Evolutionary conservation across 2,329 filamentous ascomycete genomes (phyloP).

Genomic region (Penicillium sclerotiorum): DNA sequence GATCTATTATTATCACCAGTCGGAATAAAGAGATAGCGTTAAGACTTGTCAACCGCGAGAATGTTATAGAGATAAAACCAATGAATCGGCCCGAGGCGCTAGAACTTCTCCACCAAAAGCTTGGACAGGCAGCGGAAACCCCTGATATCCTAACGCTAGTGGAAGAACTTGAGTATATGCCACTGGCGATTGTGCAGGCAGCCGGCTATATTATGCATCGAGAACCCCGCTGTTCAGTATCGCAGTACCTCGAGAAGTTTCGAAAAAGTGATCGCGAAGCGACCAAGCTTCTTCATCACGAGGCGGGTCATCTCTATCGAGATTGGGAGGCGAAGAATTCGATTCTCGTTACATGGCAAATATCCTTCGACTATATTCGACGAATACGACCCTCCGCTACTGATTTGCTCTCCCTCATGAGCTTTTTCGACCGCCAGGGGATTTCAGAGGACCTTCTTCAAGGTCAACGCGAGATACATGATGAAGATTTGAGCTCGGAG

Average conservation of each 20-base stretch:
- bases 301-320: slow-evolving; percentile 26
- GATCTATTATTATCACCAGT: slow-evolving; percentile 20
- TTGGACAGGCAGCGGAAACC: slow-evolving; percentile 12
- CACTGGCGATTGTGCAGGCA: slow-evolving; percentile 35
- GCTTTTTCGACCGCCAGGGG: slow-evolving; percentile 32
- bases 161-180: slow-evolving; percentile 29
- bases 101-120: slow-evolving; percentile 34
- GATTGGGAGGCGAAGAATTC: slow-evolving; percentile 20
- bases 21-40: slow-evolving; percentile 13
- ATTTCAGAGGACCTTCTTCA: slow-evolving; percentile 26
- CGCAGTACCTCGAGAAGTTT: slow-evolving; percentile 31
- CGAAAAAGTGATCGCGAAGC: slow-evolving; percentile 33
- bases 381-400: background rate
- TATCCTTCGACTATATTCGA: slow-evolving; percentile 1
- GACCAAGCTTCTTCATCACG: slow-evolving; percentile 29
- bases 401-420: slow-evolving; percentile 23
- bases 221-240: slow-evolving; percentile 6
- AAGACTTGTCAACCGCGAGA: slow-evolving; percentile 8
- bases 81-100: slow-evolving; percentile 29
- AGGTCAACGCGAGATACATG: background rate
- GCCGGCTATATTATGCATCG: slow-evolving; percentile 30
- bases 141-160: background rate
- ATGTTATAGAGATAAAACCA: slow-evolving; percentile 21
- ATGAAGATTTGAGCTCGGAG: background rate
- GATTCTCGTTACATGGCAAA: slow-evolving; percentile 1